Conservation (phyloP, 2,329 filamentous ascomycete species). For the Dactylellina haptotyla region DNA sequence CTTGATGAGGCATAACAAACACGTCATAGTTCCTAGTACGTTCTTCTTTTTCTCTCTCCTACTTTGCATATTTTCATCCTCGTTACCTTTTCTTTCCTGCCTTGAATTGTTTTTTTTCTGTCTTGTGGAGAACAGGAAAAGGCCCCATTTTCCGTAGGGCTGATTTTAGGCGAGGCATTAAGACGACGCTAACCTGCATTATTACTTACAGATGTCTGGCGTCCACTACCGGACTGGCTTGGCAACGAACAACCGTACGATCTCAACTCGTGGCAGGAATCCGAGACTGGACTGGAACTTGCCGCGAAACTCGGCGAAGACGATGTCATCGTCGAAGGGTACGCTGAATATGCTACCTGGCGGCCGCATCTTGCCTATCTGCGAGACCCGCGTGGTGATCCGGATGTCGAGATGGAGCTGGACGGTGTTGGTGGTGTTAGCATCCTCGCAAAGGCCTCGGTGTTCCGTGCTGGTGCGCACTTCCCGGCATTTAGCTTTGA, state of each 20-base stretch:
- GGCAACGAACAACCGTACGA: slow-evolving; percentile 98
- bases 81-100: too few relatives aligned
- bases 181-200: neutral
- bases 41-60: slow-evolving; percentile 30
- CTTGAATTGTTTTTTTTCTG: too few relatives aligned
- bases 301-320: slow-evolving; percentile 97
- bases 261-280: slow-evolving; percentile 99
- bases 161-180: slow-evolving; percentile 38
- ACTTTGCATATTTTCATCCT: neutral
- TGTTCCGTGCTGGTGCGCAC: slow-evolving; percentile 93
- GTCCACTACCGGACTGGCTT: slow-evolving; percentile 97
- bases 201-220: slow-evolving; percentile 80
- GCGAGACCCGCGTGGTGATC: slow-evolving; percentile 94
- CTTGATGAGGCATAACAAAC: slow-evolving; percentile 98
- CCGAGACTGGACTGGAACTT: slow-evolving; percentile 90
- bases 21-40: slow-evolving; percentile 97
- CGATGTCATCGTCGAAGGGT: slow-evolving; percentile 97
- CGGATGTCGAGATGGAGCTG: slow-evolving; percentile 99
- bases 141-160: neutral
- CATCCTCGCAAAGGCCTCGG: slow-evolving; percentile 93
- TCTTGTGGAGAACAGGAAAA: too few relatives aligned
- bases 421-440: slow-evolving; percentile 97
- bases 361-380: slow-evolving; percentile 95
- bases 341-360: slow-evolving; percentile 99
- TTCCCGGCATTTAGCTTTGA: slow-evolving; percentile 99